These are phyloP conservation scores for Hanseniaspora singularis DNA, from an alignment of 805 yeast species.

Conservation along the genomic window DNA sequence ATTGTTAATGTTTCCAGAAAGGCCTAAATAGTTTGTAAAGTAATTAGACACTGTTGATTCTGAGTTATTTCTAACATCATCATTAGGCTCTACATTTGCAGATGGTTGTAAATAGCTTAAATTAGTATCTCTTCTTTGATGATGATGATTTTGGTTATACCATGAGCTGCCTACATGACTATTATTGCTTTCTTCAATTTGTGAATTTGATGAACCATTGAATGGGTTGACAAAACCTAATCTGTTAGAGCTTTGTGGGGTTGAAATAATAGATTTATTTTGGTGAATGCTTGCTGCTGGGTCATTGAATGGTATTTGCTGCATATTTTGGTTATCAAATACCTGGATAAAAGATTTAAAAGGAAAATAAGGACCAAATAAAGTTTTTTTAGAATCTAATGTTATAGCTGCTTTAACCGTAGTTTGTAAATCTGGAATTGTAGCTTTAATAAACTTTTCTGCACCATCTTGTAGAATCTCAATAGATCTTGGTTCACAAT, in stretches of 20 bases:
- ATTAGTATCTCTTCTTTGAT: no score
- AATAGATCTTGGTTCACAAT: constrained; percentile 46
- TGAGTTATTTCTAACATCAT: no score
- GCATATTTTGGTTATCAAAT: constrained; percentile 28
- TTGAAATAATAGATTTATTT: not conserved
- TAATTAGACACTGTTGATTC: no score
- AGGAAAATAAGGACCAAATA: constrained; percentile 41
- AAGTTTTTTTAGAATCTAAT: constrained; percentile 31
- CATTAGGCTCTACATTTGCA: no score
- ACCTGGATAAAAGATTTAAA: constrained; percentile 33
- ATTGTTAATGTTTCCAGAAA: no score
- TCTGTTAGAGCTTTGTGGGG: not conserved
- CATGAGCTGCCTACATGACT: constrained; percentile 7
- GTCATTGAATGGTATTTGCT: constrained; percentile 21
- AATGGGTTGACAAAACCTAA: constrained; percentile 12
- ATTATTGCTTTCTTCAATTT: constrained; percentile 1
- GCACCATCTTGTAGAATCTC: constrained; percentile 26
- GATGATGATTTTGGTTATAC: constrained; percentile 1
- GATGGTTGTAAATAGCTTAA: no score
- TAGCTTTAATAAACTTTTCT: constrained; percentile 31
- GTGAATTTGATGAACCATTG: constrained; percentile 1
- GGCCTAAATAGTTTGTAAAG: no score
- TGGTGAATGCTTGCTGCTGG: constrained; percentile 17
- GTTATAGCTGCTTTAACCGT: constrained; percentile 35
- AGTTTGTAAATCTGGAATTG: constrained; percentile 34